phyloP scores from a whole-genome alignment of 495 filamentous ascomycete species.

The Amniculicola lignicola region DNA sequence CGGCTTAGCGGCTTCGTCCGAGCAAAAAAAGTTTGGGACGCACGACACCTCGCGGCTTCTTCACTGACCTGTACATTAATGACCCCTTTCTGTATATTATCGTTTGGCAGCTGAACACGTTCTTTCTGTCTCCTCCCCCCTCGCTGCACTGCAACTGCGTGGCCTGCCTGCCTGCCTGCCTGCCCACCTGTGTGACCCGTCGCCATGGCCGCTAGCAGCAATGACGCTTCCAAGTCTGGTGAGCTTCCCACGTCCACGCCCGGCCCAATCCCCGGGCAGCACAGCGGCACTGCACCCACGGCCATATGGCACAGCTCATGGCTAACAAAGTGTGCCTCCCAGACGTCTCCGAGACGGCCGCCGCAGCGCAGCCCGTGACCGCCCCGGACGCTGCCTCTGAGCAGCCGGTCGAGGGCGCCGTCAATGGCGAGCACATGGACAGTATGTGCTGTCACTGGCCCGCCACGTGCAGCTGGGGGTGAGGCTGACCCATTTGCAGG shows the following conservation, averaged over 20 bases:
- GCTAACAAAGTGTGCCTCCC: conserved; percentile 3
- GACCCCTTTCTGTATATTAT: conserved; percentile 27
- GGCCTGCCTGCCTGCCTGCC: neutral
- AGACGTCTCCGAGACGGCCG: conserved; percentile 21
- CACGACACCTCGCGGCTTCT: neutral
- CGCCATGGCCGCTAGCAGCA: conserved; percentile 32
- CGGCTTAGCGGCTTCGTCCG: conserved; percentile 12
- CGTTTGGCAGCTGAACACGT: conserved; percentile 4
- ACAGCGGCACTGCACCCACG: neutral
- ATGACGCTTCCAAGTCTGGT: conserved; percentile 36
- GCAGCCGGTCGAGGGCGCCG: conserved; percentile 1
- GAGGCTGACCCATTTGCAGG: conserved; percentile 7
- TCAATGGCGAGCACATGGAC: conserved; percentile 9
- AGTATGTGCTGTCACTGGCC: neutral
- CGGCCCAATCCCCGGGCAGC: neutral
- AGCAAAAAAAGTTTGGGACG: conserved; percentile 12
- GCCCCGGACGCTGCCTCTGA: conserved; percentile 2
- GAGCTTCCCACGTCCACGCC: conserved; percentile 11
- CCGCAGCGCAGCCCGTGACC: conserved; percentile 1
- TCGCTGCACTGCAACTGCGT: neutral
- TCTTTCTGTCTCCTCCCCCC: conserved; percentile 11
- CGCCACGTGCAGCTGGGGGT: neutral
- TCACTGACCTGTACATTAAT: conserved; percentile 29
- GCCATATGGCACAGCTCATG: neutral
- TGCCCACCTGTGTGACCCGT: neutral